Evolutionary conservation across 2,329 filamentous ascomycete species (phyloP).

Genomic region (Xylaria sp.): DNA sequence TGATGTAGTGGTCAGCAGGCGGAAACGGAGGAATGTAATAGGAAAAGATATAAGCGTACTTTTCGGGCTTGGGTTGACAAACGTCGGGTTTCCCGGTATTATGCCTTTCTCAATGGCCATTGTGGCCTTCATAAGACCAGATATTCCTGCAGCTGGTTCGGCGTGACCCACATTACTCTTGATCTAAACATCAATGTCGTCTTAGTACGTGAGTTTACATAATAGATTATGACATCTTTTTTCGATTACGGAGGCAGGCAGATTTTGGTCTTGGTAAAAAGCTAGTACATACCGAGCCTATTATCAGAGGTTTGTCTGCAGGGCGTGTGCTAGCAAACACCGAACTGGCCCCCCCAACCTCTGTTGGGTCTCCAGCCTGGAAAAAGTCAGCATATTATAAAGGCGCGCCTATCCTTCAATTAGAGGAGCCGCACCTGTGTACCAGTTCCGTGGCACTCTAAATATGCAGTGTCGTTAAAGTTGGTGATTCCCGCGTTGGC

Average conservation of each 20-base stretch:
- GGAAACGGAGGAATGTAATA: neutral
- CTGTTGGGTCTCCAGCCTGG: neutral
- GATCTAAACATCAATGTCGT: too few species aligned
- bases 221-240: too few species aligned
- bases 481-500: neutral
- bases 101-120: neutral
- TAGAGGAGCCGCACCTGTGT: too few species aligned
- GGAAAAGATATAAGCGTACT: neutral
- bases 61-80: slow-evolving; percentile 6
- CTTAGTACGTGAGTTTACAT: too few species aligned
- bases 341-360: neutral
- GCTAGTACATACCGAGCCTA: neutral
- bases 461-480: neutral
- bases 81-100: slow-evolving; percentile 9
- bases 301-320: neutral
- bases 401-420: too few species aligned
- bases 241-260: too few species aligned
- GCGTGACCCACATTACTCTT: slow-evolving; percentile 44
- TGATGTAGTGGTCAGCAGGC: neutral
- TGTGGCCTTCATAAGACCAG: slow-evolving; percentile 9
- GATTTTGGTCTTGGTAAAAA: neutral
- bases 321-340: neutral
- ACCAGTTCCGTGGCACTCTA: slow-evolving; percentile 6
- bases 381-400: too few species aligned
- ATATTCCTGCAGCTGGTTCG: slow-evolving; percentile 37